Base-by-base conservation (phyloP, 106 monocot species). In the Ottelia alismoides region DNA sequence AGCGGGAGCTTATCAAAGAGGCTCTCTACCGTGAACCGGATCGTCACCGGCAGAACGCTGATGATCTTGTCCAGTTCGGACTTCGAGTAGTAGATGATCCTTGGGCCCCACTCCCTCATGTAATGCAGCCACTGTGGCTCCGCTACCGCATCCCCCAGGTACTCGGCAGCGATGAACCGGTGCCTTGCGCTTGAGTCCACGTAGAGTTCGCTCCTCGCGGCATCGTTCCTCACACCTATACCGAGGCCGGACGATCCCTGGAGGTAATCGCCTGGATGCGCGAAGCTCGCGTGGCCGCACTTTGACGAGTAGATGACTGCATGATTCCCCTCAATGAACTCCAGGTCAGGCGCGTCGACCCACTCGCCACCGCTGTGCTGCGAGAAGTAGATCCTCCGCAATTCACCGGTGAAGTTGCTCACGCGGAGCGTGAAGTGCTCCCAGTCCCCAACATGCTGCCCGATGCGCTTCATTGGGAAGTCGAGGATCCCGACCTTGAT, bases 41-140 rank as follows among this genome's bases (percentile, higher is more conserved):
- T 43, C 67, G 72, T 80, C 28, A 77, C 20, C 2, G 98, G 98
- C 45, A 99, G 73, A 45, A 68, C 65, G 22, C 73, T 73, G 27
- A 99, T 61, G 30, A 90, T 82, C 66, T 68, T 85, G 23, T 90
- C 85, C n/a, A 99, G 47, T 47, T 99, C 98, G 20, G 85, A 75
- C 45, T 60, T 79, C 2, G 89, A 90, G 47, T 53, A 57, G 24
- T 99, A 99, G 11, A 25, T 60, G 20, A 99, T 65, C 2, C 63
- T 90, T 7, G 98, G 98, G 4, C 98, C 98, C 89, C 98, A 98
- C 52, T 93, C 92, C 65, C 89, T 82, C 98, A 90, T 99, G 69
- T 83, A 99, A 72, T 90, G 98, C 70, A 99, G 70, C 98, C 90
- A 99, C 52, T 47, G 46, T 49, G 98, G 98, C 50, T 90, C 90